Percentiles rank a stretch among this genome's conserved stretches.
phyloP scores from a whole-genome alignment of 1,139 yeast species.

The Geotrichum phurueaensis region DNA sequence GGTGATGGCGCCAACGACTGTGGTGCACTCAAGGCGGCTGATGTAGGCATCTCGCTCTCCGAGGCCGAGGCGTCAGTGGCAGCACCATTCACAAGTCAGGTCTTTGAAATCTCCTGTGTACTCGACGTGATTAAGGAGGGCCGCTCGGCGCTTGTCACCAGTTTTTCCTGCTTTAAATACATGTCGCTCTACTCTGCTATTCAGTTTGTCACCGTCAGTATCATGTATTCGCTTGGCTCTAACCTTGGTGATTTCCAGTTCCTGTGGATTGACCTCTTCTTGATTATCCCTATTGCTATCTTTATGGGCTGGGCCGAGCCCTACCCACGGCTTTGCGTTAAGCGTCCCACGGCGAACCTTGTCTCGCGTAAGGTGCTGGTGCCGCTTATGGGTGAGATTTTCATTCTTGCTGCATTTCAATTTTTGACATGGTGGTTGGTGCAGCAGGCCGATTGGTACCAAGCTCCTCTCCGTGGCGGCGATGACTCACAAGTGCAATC shows the following conservation, averaged over 20 bases:
- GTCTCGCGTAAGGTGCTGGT: conserved; percentile 82
- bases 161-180: conserved; percentile 94
- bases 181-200: conserved; percentile 97
- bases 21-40: conserved; percentile 96
- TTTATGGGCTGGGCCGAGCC: conserved; percentile 97
- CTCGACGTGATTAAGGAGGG: conserved; percentile 89
- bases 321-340: conserved; percentile 50
- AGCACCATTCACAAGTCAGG: conserved; percentile 90
- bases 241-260: conserved; percentile 97
- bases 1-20: conserved; percentile 93
- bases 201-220: conserved; percentile 81
- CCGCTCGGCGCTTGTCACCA: conserved; percentile 86
- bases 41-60: conserved; percentile 89
- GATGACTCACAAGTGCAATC: conserved; percentile 76
- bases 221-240: conserved; percentile 80
- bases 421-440: conserved; percentile 57
- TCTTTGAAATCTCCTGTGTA: conserved; percentile 89
- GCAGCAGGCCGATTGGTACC: conserved; percentile 59
- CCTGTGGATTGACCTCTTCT: conserved; percentile 80
- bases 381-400: conserved; percentile 71
- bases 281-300: conserved; percentile 89
- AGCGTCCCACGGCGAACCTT: conserved; percentile 89
- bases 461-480: conserved; percentile 74
- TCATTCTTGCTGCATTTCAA: conserved; percentile 59
- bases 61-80: conserved; percentile 99